These are phyloP conservation scores for Boletus sensibilis DNA, from an alignment of 768 basidiomycete species.

Conservation along the genomic window DNA sequence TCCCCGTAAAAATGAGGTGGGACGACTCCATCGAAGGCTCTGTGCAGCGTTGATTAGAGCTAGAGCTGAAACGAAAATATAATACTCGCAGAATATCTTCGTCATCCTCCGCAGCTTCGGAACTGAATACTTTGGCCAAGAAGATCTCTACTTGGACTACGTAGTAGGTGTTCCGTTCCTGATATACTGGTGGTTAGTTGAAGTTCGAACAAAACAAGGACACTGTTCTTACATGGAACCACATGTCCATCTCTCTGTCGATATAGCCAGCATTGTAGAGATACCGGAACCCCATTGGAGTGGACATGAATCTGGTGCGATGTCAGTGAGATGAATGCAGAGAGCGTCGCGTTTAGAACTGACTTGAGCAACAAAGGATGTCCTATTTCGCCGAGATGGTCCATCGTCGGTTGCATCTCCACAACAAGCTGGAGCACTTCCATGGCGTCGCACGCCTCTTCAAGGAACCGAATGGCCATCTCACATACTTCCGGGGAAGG, in stretches of 20 bases:
- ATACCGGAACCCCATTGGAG: constrained; percentile 88
- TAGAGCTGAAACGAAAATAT: not conserved
- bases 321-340: not conserved
- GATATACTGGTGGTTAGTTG: constrained; percentile 9
- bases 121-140: constrained; percentile 74
- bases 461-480: constrained; percentile 83
- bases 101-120: constrained; percentile 56
- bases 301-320: constrained; percentile 82
- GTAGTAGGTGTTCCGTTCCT: constrained; percentile 94
- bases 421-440: constrained; percentile 88
- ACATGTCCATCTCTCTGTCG: constrained; percentile 90
- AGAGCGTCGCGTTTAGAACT: constrained; percentile 20
- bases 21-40: constrained; percentile 81
- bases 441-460: constrained; percentile 84
- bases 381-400: constrained; percentile 92
- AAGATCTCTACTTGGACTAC: constrained; percentile 94
- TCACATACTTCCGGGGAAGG: constrained; percentile 87
- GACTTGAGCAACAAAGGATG: constrained; percentile 86
- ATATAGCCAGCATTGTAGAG: constrained; percentile 91
- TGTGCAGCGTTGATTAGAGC: constrained; percentile 25
- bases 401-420: constrained; percentile 91
- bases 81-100: constrained; percentile 55
- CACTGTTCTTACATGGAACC: constrained; percentile 76
- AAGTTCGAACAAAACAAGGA: not conserved
- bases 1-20: constrained; percentile 98